A percentile compares a stretch with the other conserved stretches of the same genome.
Evolutionary conservation across 1,284 basidiomycete genomes (phyloP).

Genomic region (Moesziomyces antarcticus): DNA sequence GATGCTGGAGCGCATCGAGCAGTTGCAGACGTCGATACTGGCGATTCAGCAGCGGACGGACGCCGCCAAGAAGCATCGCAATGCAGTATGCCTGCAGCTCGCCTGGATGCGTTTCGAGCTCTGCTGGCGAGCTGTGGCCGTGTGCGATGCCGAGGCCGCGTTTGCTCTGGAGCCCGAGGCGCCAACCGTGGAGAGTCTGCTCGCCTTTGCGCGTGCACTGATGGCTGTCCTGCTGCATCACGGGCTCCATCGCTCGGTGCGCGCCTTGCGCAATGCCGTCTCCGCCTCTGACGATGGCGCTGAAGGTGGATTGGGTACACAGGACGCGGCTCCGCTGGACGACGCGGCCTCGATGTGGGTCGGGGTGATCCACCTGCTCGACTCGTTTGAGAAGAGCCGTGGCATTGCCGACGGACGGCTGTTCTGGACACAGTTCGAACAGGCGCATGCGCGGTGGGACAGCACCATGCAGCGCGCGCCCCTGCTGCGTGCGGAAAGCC

Average conservation of each 20-base stretch:
- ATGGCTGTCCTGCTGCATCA: slow-evolving; percentile 54
- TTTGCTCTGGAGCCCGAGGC: slow-evolving; percentile 60
- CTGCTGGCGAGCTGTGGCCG: slow-evolving; percentile 46
- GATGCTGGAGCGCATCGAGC: slow-evolving; percentile 24
- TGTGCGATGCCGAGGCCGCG: slow-evolving; percentile 23
- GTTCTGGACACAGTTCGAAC: slow-evolving; percentile 54
- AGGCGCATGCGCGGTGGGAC: slow-evolving; percentile 47
- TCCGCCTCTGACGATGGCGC: too few relatives aligned
- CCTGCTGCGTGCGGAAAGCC: slow-evolving; percentile 69
- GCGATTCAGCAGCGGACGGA: slow-evolving; percentile 4
- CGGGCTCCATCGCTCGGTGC: slow-evolving; percentile 51
- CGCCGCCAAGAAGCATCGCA: slow-evolving; percentile 10
- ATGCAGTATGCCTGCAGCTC: slow-evolving; percentile 30
- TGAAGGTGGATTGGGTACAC: neutral
- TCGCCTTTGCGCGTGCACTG: slow-evolving; percentile 30
- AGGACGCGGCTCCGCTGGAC: slow-evolving; percentile 53
- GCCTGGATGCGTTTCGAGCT: slow-evolving; percentile 59
- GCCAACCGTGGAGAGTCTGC: slow-evolving; percentile 32
- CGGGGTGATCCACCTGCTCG: slow-evolving; percentile 74
- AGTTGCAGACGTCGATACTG: slow-evolving; percentile 29
- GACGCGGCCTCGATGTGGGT: slow-evolving; percentile 80
- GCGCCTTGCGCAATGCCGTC: slow-evolving; percentile 23
- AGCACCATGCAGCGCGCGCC: slow-evolving; percentile 69
- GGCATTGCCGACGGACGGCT: slow-evolving; percentile 19
- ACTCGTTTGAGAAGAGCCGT: slow-evolving; percentile 32